Percentiles rank a stretch among this genome's conserved stretches.
These are phyloP conservation scores for Didymella pomorum DNA, from an alignment of 2,329 filamentous ascomycete species.

Conservation along the genomic window DNA sequence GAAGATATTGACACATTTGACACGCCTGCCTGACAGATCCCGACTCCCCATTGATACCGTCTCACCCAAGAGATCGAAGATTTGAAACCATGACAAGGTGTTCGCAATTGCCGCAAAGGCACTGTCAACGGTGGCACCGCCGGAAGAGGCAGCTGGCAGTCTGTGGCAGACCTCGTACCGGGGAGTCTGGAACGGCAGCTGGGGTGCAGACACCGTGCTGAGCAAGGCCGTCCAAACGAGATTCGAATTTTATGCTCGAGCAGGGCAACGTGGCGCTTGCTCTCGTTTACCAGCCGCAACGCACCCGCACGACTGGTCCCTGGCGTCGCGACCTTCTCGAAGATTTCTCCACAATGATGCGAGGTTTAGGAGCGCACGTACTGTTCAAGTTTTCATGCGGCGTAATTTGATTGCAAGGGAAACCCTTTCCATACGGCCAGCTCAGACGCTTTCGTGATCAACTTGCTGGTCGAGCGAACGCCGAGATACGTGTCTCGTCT, in stretches of 20 bases:
- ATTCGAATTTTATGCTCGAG: conserved; percentile 44
- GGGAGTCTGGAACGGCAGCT: conserved; percentile 37
- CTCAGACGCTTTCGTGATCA: conserved; percentile 28
- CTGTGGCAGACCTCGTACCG: conserved; percentile 31
- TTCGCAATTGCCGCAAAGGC: conserved; percentile 32
- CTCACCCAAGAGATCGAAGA: conserved; percentile 16
- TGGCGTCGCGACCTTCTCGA: conserved; percentile 38
- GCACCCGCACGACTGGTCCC: conserved; percentile 42
- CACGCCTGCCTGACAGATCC: conserved; percentile 24
- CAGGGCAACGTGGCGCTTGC: conserved; percentile 32
- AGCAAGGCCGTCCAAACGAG: conserved; percentile 32
- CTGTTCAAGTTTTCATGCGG: conserved; percentile 32
- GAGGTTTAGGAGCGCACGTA: conserved; percentile 30
- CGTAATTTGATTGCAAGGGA: conserved; percentile 35
- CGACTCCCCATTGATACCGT: conserved; percentile 13
- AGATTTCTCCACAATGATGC: conserved; percentile 45
- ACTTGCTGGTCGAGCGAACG: conserved; percentile 20
- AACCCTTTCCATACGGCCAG: conserved; percentile 28
- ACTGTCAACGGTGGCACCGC: conserved; percentile 33
- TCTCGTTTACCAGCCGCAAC: conserved; percentile 43
- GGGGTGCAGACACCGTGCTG: conserved; percentile 25
- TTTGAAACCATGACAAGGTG: conserved; percentile 41
- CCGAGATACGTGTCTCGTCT: conserved; percentile 37
- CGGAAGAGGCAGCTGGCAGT: conserved; percentile 41
- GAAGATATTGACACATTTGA: conserved; percentile 27